These are phyloP conservation scores for Paraglomus brasilianum DNA, from an alignment of 192 early-diverging fungal genomes.

Conservation along the genomic window DNA sequence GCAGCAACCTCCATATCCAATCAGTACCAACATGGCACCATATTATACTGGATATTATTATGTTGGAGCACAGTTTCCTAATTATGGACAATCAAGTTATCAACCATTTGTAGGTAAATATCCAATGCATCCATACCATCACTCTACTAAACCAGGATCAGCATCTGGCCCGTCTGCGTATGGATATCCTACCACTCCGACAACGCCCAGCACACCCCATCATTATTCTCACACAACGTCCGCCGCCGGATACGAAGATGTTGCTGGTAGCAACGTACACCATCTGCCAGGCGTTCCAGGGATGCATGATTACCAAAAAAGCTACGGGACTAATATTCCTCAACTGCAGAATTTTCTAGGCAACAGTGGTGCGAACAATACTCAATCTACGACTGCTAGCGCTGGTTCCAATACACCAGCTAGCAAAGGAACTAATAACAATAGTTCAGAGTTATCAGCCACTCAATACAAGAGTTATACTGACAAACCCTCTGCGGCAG, in stretches of 20 bases:
- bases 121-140: slow-evolving; percentile 69
- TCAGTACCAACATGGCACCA: slow-evolving; percentile 53
- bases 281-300: slow-evolving; percentile 27
- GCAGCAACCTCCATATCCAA: slow-evolving; percentile 56
- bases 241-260: slow-evolving; percentile 43
- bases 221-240: slow-evolving; percentile 35
- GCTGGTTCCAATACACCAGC: slow-evolving; percentile 3
- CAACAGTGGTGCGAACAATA: slow-evolving; percentile 17
- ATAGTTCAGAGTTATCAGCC: slow-evolving; percentile 12
- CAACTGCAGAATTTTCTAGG: slow-evolving; percentile 39
- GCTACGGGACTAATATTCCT: slow-evolving; percentile 35
- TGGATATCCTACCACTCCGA: slow-evolving; percentile 37
- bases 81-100: slow-evolving; percentile 79
- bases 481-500: background rate
- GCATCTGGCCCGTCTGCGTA: slow-evolving; percentile 40
- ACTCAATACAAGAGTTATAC: slow-evolving; percentile 26
- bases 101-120: slow-evolving; percentile 94
- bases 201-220: slow-evolving; percentile 41
- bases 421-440: slow-evolving; percentile 16
- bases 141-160: slow-evolving; percentile 46
- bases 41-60: slow-evolving; percentile 87
- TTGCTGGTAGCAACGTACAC: slow-evolving; percentile 36
- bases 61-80: slow-evolving; percentile 77
- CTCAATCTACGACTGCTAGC: background rate
- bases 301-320: slow-evolving; percentile 44